Base-by-base conservation (phyloP, 1,284 basidiomycete genomes). In the Ustilago loliicola region DNA sequence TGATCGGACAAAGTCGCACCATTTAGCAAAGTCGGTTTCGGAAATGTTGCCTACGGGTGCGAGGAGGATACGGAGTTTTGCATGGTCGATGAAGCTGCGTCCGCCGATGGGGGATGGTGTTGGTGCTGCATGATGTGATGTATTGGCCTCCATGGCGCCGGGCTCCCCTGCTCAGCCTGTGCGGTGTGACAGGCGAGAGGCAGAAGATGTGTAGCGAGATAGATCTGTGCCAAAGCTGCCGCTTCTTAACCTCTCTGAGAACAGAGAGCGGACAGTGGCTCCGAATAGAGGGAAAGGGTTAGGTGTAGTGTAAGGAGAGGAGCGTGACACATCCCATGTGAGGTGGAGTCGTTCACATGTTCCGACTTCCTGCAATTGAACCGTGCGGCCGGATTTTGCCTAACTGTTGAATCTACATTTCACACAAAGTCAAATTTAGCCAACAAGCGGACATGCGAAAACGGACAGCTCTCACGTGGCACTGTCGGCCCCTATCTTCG, bases 51-150 rank as follows among this genome's bases (percentile, higher is more conserved):
- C 70, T 8, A 80, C 81, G n/a, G 85, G 85, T 3, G 78, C 72
- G 15, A 86, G 79, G 15, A 86, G 73, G 40, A 86, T 82, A 50
- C 82, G 72, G 32, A 85, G 64, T 59, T 80, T 81, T 36, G 84
- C 83, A 45, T 80, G 80, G 61, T 74, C 71, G 61, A 68, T 71
- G 38, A 78, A 78, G 59, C 67, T 71, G 23, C 72, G 61, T 27
- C 76, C 76, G 11, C 76, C 76, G 36, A 68, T 74, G 36, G 76
- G 76, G 1, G 67, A 74, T 9, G 76, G 71, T 21, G 76, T 78
- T 17, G 76, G 76, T 19, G 76, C 64, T 25, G 67, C 60, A 1
- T 69, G 59, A 17, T 53, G 48, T 19, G 48, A 15, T 3, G 48
- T 9, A 25, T 47, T 55, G 32, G 47, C 27, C 5, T 55, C 53